These are phyloP conservation scores for Macrotyloma uniflorum DNA, from an alignment of 306 rosid genomes.

Conservation along the genomic window DNA sequence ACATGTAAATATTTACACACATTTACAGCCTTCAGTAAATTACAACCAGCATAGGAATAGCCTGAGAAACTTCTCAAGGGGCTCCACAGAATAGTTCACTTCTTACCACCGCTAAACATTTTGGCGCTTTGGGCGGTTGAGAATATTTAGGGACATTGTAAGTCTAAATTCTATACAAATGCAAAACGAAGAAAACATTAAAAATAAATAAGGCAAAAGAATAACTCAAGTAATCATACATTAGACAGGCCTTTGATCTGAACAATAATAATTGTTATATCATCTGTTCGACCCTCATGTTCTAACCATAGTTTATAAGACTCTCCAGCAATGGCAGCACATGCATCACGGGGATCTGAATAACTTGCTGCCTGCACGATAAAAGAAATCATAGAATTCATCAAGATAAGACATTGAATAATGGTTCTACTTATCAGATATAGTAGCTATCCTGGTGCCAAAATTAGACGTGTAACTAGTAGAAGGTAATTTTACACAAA, in stretches of 20 bases:
- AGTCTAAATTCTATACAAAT: neutral
- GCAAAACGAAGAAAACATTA: neutral
- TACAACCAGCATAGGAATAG: constrained; percentile 11
- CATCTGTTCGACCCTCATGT: constrained; percentile 91
- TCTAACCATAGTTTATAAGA: constrained; percentile 92
- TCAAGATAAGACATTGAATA: constrained; percentile 33
- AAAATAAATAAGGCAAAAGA: constrained; percentile 18
- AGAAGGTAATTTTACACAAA: constrained; percentile 2
- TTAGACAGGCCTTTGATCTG: constrained; percentile 84
- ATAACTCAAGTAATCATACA: constrained; percentile 58
- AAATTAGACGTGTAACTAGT: neutral
- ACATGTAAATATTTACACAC: neutral
- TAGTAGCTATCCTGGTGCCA: constrained; percentile 5
- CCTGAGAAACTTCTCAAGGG: constrained; percentile 3
- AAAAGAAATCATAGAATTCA: constrained; percentile 26
- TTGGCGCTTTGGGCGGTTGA: neutral
- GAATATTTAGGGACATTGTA: neutral
- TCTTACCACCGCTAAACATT: neutral
- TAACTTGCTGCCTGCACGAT: constrained; percentile 76
- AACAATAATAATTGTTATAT: constrained; percentile 87
- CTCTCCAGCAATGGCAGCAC: constrained; percentile 95
- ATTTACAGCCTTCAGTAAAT: neutral
- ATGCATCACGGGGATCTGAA: constrained; percentile 97
- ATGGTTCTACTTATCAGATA: constrained; percentile 33
- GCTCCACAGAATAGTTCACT: neutral